Conservation (phyloP, 2,329 filamentous ascomycete genomes). For the Fusarium sp. region DNA sequence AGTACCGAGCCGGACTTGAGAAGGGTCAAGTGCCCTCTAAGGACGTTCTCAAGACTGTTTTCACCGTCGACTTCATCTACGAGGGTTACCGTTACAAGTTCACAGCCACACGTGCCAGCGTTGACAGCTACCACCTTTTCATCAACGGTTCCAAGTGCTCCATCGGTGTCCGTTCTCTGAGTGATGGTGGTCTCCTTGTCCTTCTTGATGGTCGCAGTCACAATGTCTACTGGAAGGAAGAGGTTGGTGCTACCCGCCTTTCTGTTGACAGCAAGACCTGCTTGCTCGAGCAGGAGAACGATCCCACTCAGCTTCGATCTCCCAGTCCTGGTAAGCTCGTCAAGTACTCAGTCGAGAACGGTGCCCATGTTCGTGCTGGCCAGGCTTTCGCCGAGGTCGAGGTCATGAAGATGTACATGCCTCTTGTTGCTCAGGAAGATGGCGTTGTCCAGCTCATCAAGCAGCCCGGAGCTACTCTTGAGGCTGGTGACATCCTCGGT, state of each 20-base stretch:
- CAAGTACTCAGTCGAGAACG: conserved; percentile 97
- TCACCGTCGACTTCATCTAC: conserved; percentile 98
- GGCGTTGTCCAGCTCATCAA: conserved; percentile 98
- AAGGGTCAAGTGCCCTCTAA: conserved; percentile 98
- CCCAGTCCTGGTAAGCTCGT: conserved; percentile 97
- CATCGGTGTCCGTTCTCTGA: conserved; percentile 90
- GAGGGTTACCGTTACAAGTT: conserved; percentile 98
- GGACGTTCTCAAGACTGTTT: conserved; percentile 97
- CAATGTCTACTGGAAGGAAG: conserved; percentile 99
- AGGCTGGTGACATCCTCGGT: conserved; percentile 98
- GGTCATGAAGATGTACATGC: conserved; percentile 99
- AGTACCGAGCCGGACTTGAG: conserved; percentile 90
- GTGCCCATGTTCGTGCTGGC: conserved; percentile 90
- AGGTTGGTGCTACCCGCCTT: conserved; percentile 93
- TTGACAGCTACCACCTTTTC: conserved; percentile 96
- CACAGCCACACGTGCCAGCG: conserved; percentile 90
- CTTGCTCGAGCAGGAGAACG: conserved; percentile 97
- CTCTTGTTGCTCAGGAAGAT: conserved; percentile 92
- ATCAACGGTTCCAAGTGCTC: conserved; percentile 98
- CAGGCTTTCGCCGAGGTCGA: conserved; percentile 97
- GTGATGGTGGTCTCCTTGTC: conserved; percentile 92
- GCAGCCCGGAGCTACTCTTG: conserved; percentile 96
- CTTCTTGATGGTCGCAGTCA: conserved; percentile 93
- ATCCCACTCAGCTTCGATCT: conserved; percentile 94
- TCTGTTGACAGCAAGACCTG: conserved; percentile 99